A percentile compares a stretch with the other conserved stretches of the same genome.
Evolutionary conservation across 2,329 filamentous ascomycete species (phyloP).

Genomic region (Aspergillus japonicus): DNA sequence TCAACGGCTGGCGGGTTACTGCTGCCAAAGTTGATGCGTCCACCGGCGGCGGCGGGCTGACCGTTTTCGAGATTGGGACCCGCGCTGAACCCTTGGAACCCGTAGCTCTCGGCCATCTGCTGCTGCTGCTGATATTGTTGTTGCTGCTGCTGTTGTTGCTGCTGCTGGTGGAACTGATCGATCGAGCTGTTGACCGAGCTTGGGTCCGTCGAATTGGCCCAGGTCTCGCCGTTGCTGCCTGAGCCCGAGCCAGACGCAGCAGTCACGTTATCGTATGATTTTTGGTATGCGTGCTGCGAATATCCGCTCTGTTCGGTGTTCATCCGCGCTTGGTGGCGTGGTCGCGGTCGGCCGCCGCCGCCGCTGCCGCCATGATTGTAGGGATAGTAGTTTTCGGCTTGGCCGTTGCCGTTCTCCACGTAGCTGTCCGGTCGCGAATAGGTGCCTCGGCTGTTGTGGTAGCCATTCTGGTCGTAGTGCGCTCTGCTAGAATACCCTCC

Average conservation of each 20-base stretch:
- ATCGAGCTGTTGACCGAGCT: slow-evolving; percentile 92
- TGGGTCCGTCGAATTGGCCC: slow-evolving; percentile 81
- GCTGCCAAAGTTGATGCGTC: slow-evolving; percentile 15
- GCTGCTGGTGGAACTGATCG: slow-evolving; percentile 63
- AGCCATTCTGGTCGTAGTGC: slow-evolving; percentile 32
- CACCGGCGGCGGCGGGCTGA: slow-evolving; percentile 15
- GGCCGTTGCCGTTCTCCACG: slow-evolving; percentile 33
- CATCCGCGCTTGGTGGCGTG: slow-evolving; percentile 33
- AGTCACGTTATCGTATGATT: slow-evolving; percentile 82
- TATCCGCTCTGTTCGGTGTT: slow-evolving; percentile 37
- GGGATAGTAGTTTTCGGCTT: slow-evolving; percentile 48
- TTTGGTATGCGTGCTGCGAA: slow-evolving; percentile 61
- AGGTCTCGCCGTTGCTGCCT: slow-evolving; percentile 69
- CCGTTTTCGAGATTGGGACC: slow-evolving; percentile 39
- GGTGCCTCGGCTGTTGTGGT: slow-evolving; percentile 35
- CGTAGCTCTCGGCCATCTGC: slow-evolving; percentile 61
- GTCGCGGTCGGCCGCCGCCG: slow-evolving; percentile 28
- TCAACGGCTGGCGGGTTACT: slow-evolving; percentile 18
- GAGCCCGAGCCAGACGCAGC: slow-evolving; percentile 65
- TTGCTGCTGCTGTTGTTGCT: slow-evolving; percentile 33
- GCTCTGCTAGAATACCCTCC: slow-evolving; percentile 32
- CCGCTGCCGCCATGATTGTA: slow-evolving; percentile 29
- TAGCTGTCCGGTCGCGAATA: slow-evolving; percentile 48
- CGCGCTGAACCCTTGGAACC: slow-evolving; percentile 55
- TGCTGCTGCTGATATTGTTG: slow-evolving; percentile 30